Base-by-base conservation (phyloP, 1,284 basidiomycete genomes). In the Termitomyces sp. region DNA sequence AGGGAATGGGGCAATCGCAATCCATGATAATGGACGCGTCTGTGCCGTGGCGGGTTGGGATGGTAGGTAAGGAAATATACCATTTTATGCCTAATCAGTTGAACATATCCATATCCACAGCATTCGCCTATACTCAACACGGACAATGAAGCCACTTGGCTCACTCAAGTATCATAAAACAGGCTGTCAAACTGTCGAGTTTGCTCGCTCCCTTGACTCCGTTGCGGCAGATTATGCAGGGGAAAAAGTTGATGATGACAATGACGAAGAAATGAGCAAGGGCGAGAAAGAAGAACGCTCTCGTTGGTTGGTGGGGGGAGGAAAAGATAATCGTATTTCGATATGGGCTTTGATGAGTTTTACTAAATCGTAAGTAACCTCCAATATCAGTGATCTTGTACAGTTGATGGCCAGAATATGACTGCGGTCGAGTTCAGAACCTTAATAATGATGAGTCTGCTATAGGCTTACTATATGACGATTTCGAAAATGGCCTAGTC, bases 21-120 rank as follows among this genome's bases (percentile, higher is more conserved):
- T 94, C n/a, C 81, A 82, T n/a, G 75, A 81, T 35, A 84, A 89
- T 61, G 88, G 84, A 0, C 76, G 78, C 26, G 80, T 94, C 0
- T 88, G 90, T 58, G 91, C 89, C 0, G 72, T 92, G 1, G 92
- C 88, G 3, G 89, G 91, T 0, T 95, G 93, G 93, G 92, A 95
- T 59, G 92, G 93, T 31, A 81, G 77, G 92, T 92, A 59, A 24
- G 31, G n/a, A 16, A 62, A 85, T 69, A 2, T 16, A 5, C 30
- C 24, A 10, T 18, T 39, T 7, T 26, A 11, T 13, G 31, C 3
- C 3, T 26, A 6, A 3, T 9, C 7, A 13, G 18, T n/a, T 42
- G 11, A 34, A 24, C 21, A 5, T 37, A 13, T 8, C 2, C 8
- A 35, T 26, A 26, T 7, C 10, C 18, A 2, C 62, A 93, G 91